Base-by-base conservation (phyloP, 1,139 yeast species). In the Suhomyces bolitotheri region DNA sequence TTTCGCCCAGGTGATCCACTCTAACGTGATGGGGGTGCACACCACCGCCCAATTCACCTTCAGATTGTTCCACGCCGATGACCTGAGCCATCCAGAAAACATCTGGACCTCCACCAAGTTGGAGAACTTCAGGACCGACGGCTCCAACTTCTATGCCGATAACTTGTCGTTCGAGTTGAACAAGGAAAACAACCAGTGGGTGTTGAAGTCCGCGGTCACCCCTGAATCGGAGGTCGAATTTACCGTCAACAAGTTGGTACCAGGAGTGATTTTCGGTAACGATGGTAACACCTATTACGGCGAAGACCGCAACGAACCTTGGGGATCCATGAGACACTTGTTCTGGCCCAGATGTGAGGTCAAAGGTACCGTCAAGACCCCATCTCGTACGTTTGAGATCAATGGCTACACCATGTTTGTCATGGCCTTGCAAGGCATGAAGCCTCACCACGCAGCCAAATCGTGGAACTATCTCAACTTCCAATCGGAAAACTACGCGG, bases 341-440 rank as follows among this genome's bases (percentile, higher is more conserved):
- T 92, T 92, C 66, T 92, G 97, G 97, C 98, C 98, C 43, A 76
- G 97, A 55, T 82, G 90, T 60, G 45, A 62, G 11, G 83, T 80
- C 29, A 54, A 54, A 15, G 98, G 98, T 50, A 69, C 77, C 20
- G 64, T 92, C 43, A 63, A 60, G 43, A 59, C 63, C 31, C 55
- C 56, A 22, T 35, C 47, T 14, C 49, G 51, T 37, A 48, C 52
- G 39, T 41, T 54, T 37, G 62, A 62, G 15, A 60, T 78, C 36
- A 68, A 75, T 24, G 88, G 86, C 28, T 66, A 54, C 38, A 79
- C 88, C 38, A 84, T 90, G 95, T 89, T 82, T 58, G 96, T 92
- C 33, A 84, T 87, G 95, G 98, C 98, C n/a, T 66, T 89, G 50
- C 98, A 92, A 68, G 97, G 97, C 43, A 90, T 92, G 97, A 92